These are phyloP conservation scores for Rhodotorula sphaerocarpa DNA, from an alignment of 768 basidiomycete species.

Conservation along the genomic window DNA sequence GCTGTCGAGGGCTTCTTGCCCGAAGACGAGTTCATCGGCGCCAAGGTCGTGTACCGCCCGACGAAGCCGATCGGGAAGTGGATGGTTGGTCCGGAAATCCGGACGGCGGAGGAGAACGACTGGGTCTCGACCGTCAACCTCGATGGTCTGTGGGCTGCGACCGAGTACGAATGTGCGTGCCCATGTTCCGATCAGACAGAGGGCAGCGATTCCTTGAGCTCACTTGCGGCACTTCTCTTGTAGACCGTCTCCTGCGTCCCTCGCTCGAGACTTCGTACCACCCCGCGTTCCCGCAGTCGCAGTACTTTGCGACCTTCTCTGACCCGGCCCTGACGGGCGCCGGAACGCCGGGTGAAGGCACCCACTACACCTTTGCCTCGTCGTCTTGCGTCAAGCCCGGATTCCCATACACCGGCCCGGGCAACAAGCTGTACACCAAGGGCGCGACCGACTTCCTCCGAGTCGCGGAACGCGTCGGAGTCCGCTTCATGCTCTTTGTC, in stretches of 20 bases:
- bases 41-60: conserved; percentile 35
- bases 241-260: conserved; percentile 38
- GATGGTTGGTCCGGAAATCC: conserved; percentile 26
- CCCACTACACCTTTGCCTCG: conserved; percentile 61
- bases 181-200: not conserved
- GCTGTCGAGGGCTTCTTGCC: conserved; percentile 29
- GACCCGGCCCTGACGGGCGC: conserved; percentile 53
- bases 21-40: conserved; percentile 30
- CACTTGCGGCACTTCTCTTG: not conserved
- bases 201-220: too few relatives aligned
- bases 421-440: conserved; percentile 27
- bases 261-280: conserved; percentile 36
- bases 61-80: conserved; percentile 36
- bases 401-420: conserved; percentile 59
- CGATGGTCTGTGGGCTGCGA: conserved; percentile 59
- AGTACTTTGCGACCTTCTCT: conserved; percentile 65
- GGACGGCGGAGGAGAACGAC: conserved; percentile 27
- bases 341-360: conserved; percentile 10
- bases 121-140: conserved; percentile 47
- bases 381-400: conserved; percentile 63
- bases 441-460: conserved; percentile 39
- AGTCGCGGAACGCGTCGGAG: conserved; percentile 18
- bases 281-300: conserved; percentile 51
- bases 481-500: conserved; percentile 58
- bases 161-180: conserved; percentile 58